Percentiles rank a stretch among this genome's conserved stretches.
These are phyloP conservation scores for Colletotrichum godetiae DNA, from an alignment of 2,329 filamentous ascomycete genomes.

Conservation along the genomic window DNA sequence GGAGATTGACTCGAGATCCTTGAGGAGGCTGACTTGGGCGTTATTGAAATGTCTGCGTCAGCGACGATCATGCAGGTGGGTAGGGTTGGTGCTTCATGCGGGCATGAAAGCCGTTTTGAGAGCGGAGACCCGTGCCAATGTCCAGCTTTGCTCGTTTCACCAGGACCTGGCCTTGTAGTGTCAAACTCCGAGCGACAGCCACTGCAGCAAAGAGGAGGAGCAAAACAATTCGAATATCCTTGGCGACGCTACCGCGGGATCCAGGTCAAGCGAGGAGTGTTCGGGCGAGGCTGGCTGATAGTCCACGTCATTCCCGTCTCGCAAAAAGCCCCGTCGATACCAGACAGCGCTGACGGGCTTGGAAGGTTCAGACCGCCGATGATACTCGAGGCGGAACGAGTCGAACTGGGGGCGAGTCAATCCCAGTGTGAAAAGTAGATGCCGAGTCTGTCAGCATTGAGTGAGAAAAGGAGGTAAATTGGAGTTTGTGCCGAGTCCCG, in stretches of 20 bases:
- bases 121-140: slow-evolving; percentile 26
- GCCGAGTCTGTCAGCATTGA: neutral
- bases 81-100: slow-evolving; percentile 26
- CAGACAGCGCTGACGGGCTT: slow-evolving; percentile 10
- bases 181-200: slow-evolving; percentile 3
- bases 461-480: neutral
- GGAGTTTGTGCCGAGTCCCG: slow-evolving; percentile 21
- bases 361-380: slow-evolving; percentile 18
- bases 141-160: slow-evolving; percentile 29
- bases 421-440: neutral
- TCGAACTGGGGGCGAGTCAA: slow-evolving; percentile 11
- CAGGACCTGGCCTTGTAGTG: slow-evolving; percentile 21
- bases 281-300: slow-evolving; percentile 10
- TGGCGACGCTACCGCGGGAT: slow-evolving; percentile 5
- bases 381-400: slow-evolving; percentile 33
- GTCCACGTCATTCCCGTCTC: slow-evolving; percentile 7
- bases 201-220: slow-evolving; percentile 11
- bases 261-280: slow-evolving; percentile 2
- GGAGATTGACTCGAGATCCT: neutral
- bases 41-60: slow-evolving; percentile 20
- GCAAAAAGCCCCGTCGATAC: neutral
- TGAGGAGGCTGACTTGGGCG: slow-evolving; percentile 11
- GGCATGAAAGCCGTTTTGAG: slow-evolving; percentile 28
- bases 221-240: slow-evolving; percentile 1
- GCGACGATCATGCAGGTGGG: slow-evolving; percentile 34